phyloP scores from a whole-genome alignment of 2,329 filamentous ascomycete genomes.

The Alternaria arborescens region DNA sequence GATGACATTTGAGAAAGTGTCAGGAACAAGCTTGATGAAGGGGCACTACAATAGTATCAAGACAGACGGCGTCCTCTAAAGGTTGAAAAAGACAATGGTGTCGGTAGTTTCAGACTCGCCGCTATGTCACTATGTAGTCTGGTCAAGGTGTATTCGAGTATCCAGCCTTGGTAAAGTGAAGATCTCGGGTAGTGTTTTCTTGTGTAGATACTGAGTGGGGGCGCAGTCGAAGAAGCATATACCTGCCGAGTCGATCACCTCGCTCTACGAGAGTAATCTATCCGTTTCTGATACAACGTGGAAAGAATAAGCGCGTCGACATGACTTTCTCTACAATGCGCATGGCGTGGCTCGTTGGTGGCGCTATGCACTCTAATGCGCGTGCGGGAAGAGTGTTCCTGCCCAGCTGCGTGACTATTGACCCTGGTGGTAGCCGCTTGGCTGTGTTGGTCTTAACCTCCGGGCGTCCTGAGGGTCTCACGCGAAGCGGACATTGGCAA shows the following conservation, averaged over 20 bases:
- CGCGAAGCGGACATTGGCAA: conserved; percentile 16
- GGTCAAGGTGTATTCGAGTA: neutral
- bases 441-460: conserved; percentile 11
- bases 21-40: conserved; percentile 2
- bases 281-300: neutral
- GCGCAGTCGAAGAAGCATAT: conserved; percentile 3
- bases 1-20: conserved; percentile 6
- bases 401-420: conserved; percentile 13
- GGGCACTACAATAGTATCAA: conserved; percentile 11
- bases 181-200: conserved; percentile 10
- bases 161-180: neutral
- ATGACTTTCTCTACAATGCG: neutral
- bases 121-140: conserved; percentile 1
- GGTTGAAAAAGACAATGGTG: neutral
- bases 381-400: conserved; percentile 26
- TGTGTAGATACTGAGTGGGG: conserved; percentile 12
- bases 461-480: conserved; percentile 5
- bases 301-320: neutral
- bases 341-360: conserved; percentile 9
- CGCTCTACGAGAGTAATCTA: conserved; percentile 1
- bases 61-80: conserved; percentile 6
- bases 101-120: conserved; percentile 1
- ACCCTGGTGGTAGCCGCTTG: neutral
- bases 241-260: neutral
- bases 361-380: conserved; percentile 21